Evolutionary conservation across 139 green algal species (phyloP).

Genomic region (Tetradesmus lagerheimii): DNA sequence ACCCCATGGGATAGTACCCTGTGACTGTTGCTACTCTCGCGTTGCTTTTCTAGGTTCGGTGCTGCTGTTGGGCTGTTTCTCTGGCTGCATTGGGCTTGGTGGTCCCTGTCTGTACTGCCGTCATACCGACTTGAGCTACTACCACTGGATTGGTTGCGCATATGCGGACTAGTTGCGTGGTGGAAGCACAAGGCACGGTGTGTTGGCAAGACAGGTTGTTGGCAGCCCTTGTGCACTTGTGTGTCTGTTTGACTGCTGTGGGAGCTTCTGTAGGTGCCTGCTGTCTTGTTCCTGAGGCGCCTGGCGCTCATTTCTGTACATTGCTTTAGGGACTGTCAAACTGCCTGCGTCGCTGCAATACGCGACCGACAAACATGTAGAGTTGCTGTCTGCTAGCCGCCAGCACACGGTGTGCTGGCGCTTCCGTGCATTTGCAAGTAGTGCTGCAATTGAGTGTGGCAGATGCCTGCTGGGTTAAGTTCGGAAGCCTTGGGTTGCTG

Average conservation of each 20-base stretch:
- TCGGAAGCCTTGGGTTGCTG: background rate
- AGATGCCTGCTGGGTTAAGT: too few species aligned
- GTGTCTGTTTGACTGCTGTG: background rate
- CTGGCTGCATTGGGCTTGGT: too few species aligned
- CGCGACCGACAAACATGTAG: background rate
- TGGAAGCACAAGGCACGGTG: too few species aligned
- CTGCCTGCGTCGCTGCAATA: constrained; percentile 13
- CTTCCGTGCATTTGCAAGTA: background rate
- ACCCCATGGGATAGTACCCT: too few species aligned
- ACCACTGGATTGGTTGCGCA: too few species aligned
- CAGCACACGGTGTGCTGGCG: background rate
- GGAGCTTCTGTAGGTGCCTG: background rate
- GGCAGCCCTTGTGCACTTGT: background rate
- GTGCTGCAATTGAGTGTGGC: background rate
- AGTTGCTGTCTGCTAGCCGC: background rate
- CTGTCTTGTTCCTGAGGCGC: background rate
- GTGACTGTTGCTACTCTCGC: too few species aligned
- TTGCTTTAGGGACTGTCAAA: background rate
- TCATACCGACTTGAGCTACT: too few species aligned
- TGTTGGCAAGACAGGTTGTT: background rate
- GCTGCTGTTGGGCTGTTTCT: too few species aligned
- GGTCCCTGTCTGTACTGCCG: too few species aligned
- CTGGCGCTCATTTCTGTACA: background rate
- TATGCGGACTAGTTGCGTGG: too few species aligned
- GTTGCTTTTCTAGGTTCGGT: too few species aligned